Evolutionary conservation across 2,329 filamentous ascomycete species (phyloP).

Genomic region (Fusarium sp.): DNA sequence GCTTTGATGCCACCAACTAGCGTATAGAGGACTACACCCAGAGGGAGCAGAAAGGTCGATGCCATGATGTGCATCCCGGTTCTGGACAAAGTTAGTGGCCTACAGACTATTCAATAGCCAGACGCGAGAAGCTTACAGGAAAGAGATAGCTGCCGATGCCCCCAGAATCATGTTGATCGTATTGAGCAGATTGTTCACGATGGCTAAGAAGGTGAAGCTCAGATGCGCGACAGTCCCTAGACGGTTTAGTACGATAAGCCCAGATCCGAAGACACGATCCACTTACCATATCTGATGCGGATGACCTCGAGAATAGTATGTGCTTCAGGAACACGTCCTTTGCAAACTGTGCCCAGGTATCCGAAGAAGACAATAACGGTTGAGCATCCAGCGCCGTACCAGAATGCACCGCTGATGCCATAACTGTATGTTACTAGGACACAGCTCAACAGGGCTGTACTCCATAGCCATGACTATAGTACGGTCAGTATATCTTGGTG

Average conservation of each 20-base stretch:
- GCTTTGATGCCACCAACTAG: background rate
- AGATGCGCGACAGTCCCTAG: background rate
- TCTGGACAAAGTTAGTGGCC: rapidly evolving
- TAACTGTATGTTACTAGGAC: background rate
- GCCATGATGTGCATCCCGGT: background rate
- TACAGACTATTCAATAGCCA: rapidly evolving
- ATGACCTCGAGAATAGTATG: background rate
- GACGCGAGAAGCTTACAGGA: background rate
- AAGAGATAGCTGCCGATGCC: background rate
- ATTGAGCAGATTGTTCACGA: background rate
- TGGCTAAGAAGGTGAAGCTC: background rate
- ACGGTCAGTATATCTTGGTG: rapidly evolving
- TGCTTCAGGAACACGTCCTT: background rate
- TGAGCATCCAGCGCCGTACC: background rate
- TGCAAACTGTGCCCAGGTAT: background rate
- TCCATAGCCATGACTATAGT: background rate
- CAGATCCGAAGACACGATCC: rapidly evolving
- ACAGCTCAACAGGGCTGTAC: background rate
- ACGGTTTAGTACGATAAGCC: background rate
- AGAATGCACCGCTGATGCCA: background rate
- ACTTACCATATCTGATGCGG: background rate
- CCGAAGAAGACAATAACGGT: background rate
- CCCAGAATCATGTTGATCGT: background rate
- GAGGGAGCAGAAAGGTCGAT: background rate
- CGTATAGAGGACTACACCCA: background rate